phyloP scores from a whole-genome alignment of 768 basidiomycete genomes.

The Leccinum disarticulatum region DNA sequence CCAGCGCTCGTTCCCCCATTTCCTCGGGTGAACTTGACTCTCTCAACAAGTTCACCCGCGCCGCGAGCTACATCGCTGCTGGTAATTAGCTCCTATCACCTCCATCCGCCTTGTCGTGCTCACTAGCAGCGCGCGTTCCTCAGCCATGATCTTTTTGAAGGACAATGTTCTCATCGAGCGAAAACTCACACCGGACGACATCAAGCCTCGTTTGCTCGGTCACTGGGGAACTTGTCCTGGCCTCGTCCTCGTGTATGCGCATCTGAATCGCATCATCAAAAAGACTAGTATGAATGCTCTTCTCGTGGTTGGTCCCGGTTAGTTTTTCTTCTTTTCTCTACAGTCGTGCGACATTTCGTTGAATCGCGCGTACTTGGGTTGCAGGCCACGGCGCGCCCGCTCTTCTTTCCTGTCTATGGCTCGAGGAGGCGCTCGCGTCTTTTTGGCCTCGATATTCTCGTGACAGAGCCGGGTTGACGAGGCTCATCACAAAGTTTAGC shows the following conservation, averaged over 20 bases:
- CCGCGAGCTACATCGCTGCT: constrained; percentile 70
- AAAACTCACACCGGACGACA: constrained; percentile 59
- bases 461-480: constrained; percentile 56
- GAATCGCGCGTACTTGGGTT: neutral
- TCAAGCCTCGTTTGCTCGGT: constrained; percentile 80
- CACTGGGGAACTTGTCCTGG: constrained; percentile 88
- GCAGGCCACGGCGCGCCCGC: constrained; percentile 83
- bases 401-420: constrained; percentile 81
- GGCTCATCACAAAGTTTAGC: constrained; percentile 74
- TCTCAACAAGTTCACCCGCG: constrained; percentile 54
- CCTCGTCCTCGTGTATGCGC: constrained; percentile 68
- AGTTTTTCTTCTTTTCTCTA: constrained; percentile 3
- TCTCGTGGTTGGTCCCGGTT: constrained; percentile 79
- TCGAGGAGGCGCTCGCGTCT: constrained; percentile 68
- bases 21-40: constrained; percentile 49
- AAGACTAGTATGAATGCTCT: constrained; percentile 62
- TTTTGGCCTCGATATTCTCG: constrained; percentile 62
- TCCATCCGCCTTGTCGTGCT: neutral
- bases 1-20: constrained; percentile 49
- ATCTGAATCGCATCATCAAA: constrained; percentile 63
- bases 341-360: neutral
- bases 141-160: constrained; percentile 85
- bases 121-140: neutral
- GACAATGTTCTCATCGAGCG: constrained; percentile 67
- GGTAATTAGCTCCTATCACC: constrained; percentile 39